A percentile compares a stretch with the other conserved stretches of the same genome.
These are phyloP conservation scores for Fennellomyces sp. DNA, from an alignment of 371 early-diverging fungal species.

Conservation along the genomic window DNA sequence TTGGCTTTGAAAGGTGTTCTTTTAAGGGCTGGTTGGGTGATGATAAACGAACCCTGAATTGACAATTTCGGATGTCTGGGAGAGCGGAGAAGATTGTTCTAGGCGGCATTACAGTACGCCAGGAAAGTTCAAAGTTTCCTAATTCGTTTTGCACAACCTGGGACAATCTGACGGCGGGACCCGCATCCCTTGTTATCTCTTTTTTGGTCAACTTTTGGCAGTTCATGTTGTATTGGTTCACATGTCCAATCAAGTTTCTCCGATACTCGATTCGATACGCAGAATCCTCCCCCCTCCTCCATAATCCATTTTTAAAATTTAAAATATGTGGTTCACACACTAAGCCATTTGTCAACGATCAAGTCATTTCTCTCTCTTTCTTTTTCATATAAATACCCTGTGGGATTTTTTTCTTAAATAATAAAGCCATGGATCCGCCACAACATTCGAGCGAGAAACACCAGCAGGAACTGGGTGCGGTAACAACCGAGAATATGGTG, in stretches of 20 bases:
- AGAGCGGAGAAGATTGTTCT: not conserved
- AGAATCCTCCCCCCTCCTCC: too few species aligned
- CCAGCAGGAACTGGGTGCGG: not conserved
- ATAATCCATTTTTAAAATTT: not conserved
- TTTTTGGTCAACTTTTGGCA: too few species aligned
- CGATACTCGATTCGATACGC: not conserved
- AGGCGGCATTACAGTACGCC: not conserved
- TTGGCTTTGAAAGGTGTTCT: too few species aligned
- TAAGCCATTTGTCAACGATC: too few species aligned
- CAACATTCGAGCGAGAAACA: too few species aligned
- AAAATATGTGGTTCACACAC: not conserved
- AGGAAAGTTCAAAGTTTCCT: not conserved
- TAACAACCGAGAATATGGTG: too few species aligned
- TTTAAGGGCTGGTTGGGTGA: too few species aligned
- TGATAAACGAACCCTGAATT: not conserved
- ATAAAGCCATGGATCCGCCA: too few species aligned
- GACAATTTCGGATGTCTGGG: not conserved
- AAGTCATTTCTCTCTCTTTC: too few species aligned
- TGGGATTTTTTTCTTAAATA: too few species aligned
- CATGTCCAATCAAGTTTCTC: not conserved
- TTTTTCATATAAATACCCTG: too few species aligned
- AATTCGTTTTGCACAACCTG: not conserved
- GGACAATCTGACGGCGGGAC: not conserved
- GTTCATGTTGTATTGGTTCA: too few species aligned
- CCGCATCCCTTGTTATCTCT: not conserved